Evolutionary conservation across 2,329 filamentous ascomycete species (phyloP).

Genomic region (Fusarium tricinctum): DNA sequence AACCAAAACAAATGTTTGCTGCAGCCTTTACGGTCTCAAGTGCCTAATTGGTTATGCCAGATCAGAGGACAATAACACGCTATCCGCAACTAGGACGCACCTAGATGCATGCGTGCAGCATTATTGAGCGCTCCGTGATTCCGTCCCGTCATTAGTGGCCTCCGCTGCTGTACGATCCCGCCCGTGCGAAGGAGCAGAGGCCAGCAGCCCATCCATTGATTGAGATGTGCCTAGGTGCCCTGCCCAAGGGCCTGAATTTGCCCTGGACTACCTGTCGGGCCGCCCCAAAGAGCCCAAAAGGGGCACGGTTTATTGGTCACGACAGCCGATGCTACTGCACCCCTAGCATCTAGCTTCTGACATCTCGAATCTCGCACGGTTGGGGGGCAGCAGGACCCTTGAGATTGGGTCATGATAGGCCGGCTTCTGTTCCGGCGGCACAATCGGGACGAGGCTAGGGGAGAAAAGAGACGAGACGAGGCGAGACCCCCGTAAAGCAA

Average conservation of each 20-base stretch:
- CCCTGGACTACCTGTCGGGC: slow-evolving; percentile 14
- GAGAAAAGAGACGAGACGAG: slow-evolving; percentile 14
- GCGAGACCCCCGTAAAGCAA: slow-evolving; percentile 28
- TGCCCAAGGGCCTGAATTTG: neutral
- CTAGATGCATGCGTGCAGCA: slow-evolving; percentile 4
- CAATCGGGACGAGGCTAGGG: slow-evolving; percentile 26
- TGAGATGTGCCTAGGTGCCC: neutral
- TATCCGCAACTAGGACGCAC: neutral
- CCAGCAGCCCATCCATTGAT: neutral
- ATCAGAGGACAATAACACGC: slow-evolving; percentile 11
- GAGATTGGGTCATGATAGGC: slow-evolving; percentile 11
- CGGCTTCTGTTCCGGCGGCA: slow-evolving; percentile 37
- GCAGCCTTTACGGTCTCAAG: slow-evolving; percentile 18
- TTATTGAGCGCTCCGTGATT: slow-evolving; percentile 34
- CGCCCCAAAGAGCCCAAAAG: slow-evolving; percentile 22
- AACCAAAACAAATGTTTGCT: slow-evolving; percentile 14
- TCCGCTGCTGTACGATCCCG: slow-evolving; percentile 38
- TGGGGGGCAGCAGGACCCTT: slow-evolving; percentile 26
- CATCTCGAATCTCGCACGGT: slow-evolving; percentile 35
- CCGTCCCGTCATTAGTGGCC: slow-evolving; percentile 42
- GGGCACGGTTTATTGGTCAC: slow-evolving; percentile 32
- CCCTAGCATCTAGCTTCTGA: slow-evolving; percentile 5
- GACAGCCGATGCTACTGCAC: slow-evolving; percentile 24
- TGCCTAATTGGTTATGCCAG: slow-evolving; percentile 8
- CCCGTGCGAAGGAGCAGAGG: slow-evolving; percentile 34